A percentile compares a stretch with the other conserved stretches of the same genome.
phyloP scores from a whole-genome alignment of 768 basidiomycete genomes.

The Rickenella mellea region DNA sequence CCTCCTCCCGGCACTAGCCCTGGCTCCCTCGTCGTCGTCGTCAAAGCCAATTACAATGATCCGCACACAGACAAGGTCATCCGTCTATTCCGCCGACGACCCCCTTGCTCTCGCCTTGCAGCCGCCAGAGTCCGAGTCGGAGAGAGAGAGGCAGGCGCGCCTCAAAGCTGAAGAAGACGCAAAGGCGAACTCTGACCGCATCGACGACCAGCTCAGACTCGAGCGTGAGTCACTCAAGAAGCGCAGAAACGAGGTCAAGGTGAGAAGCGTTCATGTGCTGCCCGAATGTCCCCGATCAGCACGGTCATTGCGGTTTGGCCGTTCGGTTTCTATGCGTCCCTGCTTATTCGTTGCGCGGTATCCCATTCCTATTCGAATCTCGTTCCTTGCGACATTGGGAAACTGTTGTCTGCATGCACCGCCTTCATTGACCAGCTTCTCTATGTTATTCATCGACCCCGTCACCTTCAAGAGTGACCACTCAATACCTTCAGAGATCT shows the following conservation, averaged over 20 bases:
- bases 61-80: conserved; percentile 46
- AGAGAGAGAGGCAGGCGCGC: conserved; percentile 49
- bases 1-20: conserved; percentile 9
- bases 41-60: conserved; percentile 26
- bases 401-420: too few relatives aligned
- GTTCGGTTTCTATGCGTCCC: too few relatives aligned
- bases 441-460: too few relatives aligned
- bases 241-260: conserved; percentile 70
- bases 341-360: too few relatives aligned
- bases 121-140: conserved; percentile 59
- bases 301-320: too few relatives aligned
- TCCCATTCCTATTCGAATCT: too few relatives aligned
- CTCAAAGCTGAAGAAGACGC: conserved; percentile 65
- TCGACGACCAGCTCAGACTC: conserved; percentile 68
- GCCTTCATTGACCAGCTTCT: too few relatives aligned
- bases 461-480: too few relatives aligned
- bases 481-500: too few relatives aligned
- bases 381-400: too few relatives aligned
- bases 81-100: conserved; percentile 67
- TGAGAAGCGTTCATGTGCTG: conserved; percentile 18
- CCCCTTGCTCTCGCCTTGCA: conserved; percentile 60
- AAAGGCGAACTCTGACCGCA: conserved; percentile 66
- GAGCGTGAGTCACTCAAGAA: conserved; percentile 60
- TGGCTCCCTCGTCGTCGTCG: conserved; percentile 8
- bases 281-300: too few relatives aligned